Conservation (phyloP, 768 basidiomycete genomes). For the Ephemerocybe angulata region DNA sequence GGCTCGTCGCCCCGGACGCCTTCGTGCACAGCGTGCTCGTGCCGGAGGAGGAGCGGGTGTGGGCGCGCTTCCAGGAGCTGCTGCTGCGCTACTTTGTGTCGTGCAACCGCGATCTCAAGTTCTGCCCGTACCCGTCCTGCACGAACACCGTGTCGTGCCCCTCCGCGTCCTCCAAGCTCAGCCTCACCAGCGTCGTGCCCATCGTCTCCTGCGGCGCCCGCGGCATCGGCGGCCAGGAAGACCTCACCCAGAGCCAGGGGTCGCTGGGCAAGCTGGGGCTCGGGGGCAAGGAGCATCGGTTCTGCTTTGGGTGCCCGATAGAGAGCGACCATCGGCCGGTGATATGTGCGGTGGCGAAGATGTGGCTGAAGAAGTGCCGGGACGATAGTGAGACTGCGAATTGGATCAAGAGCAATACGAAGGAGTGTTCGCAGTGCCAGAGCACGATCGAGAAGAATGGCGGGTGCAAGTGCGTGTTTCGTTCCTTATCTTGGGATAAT, state of each 20-base stretch:
- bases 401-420: slow-evolving; percentile 99
- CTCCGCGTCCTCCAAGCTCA: slow-evolving; percentile 68
- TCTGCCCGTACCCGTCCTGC: slow-evolving; percentile 94
- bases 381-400: slow-evolving; percentile 99
- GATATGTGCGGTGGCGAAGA: slow-evolving; percentile 79
- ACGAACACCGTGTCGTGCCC: slow-evolving; percentile 91
- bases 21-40: slow-evolving; percentile 59
- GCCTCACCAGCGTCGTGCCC: slow-evolving; percentile 78
- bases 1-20: slow-evolving; percentile 57
- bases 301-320: slow-evolving; percentile 93
- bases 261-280: slow-evolving; percentile 24
- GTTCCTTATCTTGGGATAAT: slow-evolving; percentile 63
- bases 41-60: slow-evolving; percentile 47
- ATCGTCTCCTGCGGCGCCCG: slow-evolving; percentile 81
- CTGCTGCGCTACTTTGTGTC: slow-evolving; percentile 88
- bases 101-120: slow-evolving; percentile 78
- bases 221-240: slow-evolving; percentile 36
- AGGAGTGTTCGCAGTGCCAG: slow-evolving; percentile 94
- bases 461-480: slow-evolving; percentile 88
- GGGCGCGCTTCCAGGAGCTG: slow-evolving; percentile 79
- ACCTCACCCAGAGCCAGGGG: slow-evolving; percentile 29
- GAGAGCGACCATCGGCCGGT: slow-evolving; percentile 91
- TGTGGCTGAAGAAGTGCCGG: slow-evolving; percentile 96
- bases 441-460: slow-evolving; percentile 99
- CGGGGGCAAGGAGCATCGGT: slow-evolving; percentile 59